phyloP scores from a whole-genome alignment of 1,139 yeast genomes.

The Pichia sp. region DNA sequence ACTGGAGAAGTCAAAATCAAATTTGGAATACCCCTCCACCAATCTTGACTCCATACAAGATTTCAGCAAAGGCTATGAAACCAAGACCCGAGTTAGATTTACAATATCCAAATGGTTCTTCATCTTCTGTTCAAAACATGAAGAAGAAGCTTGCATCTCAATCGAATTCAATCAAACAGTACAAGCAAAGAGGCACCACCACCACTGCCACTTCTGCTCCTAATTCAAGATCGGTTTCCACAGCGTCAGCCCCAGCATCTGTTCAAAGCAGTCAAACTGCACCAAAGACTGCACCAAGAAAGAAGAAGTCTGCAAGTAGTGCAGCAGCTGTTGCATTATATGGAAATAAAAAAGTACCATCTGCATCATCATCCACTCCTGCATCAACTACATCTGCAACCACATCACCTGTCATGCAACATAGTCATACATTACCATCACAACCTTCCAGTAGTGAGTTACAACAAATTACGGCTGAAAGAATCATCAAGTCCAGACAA shows the following conservation, averaged over 20 bases:
- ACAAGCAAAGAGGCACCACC: neutral
- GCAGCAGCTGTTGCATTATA: conserved; percentile 24
- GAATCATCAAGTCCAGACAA: conserved; percentile 13
- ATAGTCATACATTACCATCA: neutral
- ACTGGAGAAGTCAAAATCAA: conserved; percentile 61
- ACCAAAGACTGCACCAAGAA: neutral
- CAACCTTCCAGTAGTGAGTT: conserved; percentile 6
- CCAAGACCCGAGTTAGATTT: conserved; percentile 46
- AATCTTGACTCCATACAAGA: conserved; percentile 69
- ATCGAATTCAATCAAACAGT: neutral
- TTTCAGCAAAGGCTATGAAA: conserved; percentile 58
- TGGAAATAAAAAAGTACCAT: conserved; percentile 14
- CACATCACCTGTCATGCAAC: neutral
- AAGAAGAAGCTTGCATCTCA: conserved; percentile 8
- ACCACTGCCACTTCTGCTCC: neutral
- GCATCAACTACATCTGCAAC: neutral
- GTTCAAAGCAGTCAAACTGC: conserved; percentile 1
- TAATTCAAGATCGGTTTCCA: conserved; percentile 6
- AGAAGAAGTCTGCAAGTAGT: conserved; percentile 17
- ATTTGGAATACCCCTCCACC: conserved; percentile 80
- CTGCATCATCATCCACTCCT: conserved; percentile 2
- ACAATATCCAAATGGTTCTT: conserved; percentile 21
- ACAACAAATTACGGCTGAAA: conserved; percentile 14
- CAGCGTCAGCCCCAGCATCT: conserved; percentile 12
- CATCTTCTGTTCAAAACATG: conserved; percentile 10